phyloP scores from a whole-genome alignment of 192 early-diverging fungal species.

The Umbelopsis sp. region DNA sequence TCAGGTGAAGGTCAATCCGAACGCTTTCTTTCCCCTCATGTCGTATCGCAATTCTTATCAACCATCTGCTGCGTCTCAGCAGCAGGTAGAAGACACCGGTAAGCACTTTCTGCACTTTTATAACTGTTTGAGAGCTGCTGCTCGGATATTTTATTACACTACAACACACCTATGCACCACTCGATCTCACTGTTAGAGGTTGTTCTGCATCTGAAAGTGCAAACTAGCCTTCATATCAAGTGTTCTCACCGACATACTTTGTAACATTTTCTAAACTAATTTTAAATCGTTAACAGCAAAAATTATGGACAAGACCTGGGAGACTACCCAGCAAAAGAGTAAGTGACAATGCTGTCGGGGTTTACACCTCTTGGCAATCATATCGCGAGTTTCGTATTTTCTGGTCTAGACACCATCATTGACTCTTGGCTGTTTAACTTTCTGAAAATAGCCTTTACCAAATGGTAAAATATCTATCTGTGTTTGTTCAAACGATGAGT shows the following conservation, averaged over 20 bases:
- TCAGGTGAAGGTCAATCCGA: conserved; percentile 7
- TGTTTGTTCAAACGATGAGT: neutral
- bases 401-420: conserved; percentile 2
- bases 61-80: conserved; percentile 51
- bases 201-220: no score
- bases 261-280: neutral
- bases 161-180: no score
- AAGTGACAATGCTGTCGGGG: conserved; percentile 35
- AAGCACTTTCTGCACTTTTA: neutral
- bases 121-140: no score
- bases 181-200: no score
- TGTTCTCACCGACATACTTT: neutral
- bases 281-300: conserved; percentile 39
- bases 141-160: no score
- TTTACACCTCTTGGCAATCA: conserved; percentile 2
- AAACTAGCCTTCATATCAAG: no score
- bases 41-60: conserved; percentile 20
- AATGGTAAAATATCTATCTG: conserved; percentile 59
- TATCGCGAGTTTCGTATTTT: neutral
- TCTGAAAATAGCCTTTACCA: conserved; percentile 67
- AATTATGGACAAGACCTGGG: conserved; percentile 81
- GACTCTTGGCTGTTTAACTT: conserved; percentile 5
- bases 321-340: conserved; percentile 93
- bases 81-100: conserved; percentile 58
- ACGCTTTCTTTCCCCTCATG: conserved; percentile 19